Evolutionary conservation across 495 filamentous ascomycete genomes (phyloP).

Genomic region (Baudoinia panamericana): DNA sequence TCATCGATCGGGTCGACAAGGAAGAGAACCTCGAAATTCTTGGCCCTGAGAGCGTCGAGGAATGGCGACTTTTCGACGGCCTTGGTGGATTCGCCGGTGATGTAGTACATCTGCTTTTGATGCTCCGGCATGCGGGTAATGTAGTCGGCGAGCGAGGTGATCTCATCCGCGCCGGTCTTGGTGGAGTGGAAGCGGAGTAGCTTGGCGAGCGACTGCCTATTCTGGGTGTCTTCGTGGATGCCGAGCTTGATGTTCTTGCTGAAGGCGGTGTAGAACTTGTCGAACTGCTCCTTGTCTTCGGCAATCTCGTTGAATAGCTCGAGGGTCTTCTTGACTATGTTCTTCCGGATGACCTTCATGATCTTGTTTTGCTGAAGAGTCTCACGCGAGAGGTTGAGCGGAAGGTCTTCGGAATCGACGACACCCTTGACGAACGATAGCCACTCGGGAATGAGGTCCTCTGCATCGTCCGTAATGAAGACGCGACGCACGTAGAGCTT

Average conservation of each 20-base stretch:
- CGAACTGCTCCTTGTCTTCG: constrained; percentile 98
- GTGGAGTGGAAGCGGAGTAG: constrained; percentile 97
- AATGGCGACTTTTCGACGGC: constrained; percentile 95
- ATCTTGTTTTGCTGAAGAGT: constrained; percentile 99
- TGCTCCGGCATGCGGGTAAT: constrained; percentile 97
- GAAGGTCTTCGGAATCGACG: constrained; percentile 98
- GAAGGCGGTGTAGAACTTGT: constrained; percentile 99
- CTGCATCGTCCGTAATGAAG: constrained; percentile 99
- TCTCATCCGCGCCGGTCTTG: constrained; percentile 83
- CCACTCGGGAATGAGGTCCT: constrained; percentile 98
- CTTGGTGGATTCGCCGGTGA: constrained; percentile 98
- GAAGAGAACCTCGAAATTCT: constrained; percentile 99
- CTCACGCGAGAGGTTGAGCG: constrained; percentile 98
- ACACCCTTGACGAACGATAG: constrained; percentile 99
- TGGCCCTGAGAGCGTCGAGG: constrained; percentile 97
- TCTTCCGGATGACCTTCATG: constrained; percentile 99
- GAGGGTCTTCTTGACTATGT: constrained; percentile 99
- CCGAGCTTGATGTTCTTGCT: constrained; percentile 99
- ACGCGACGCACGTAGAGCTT: constrained; percentile 99
- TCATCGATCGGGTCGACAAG: constrained; percentile 98
- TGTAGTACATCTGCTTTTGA: constrained; percentile 99
- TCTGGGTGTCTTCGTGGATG: constrained; percentile 99
- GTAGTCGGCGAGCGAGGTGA: constrained; percentile 89
- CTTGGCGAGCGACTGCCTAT: constrained; percentile 86
- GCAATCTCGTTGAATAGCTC: constrained; percentile 98